Evolutionary conservation across 2,329 filamentous ascomycete species (phyloP).

Genomic region (Fusarium ambrosium): DNA sequence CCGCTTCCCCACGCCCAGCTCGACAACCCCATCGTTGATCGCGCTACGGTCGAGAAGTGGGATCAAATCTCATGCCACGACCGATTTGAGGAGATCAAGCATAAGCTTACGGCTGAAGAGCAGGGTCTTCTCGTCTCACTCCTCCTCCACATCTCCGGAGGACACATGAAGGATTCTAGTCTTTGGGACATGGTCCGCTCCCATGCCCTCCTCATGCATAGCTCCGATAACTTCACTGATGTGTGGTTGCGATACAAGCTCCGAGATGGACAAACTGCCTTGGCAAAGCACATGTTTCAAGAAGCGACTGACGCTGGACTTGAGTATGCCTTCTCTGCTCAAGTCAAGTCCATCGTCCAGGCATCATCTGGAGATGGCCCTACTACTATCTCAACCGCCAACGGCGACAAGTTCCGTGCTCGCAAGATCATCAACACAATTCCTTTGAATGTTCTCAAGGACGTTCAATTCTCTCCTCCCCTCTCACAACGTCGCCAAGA

Average conservation of each 20-base stretch:
- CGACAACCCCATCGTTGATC: constrained; percentile 17
- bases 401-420: constrained; percentile 29
- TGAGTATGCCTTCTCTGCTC: constrained; percentile 46
- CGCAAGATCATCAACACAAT: constrained; percentile 41
- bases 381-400: background rate
- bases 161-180: constrained; percentile 41
- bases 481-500: constrained; percentile 9
- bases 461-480: constrained; percentile 8
- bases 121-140: constrained; percentile 42
- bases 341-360: constrained; percentile 30
- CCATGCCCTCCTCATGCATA: constrained; percentile 38
- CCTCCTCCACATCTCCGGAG: constrained; percentile 46
- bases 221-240: constrained; percentile 41
- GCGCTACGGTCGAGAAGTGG: constrained; percentile 26
- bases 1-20: constrained; percentile 43
- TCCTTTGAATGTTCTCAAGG: constrained; percentile 22
- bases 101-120: constrained; percentile 49
- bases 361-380: background rate
- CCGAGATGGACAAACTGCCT: constrained; percentile 46
- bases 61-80: constrained; percentile 47
- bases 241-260: constrained; percentile 46
- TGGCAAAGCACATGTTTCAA: constrained; percentile 46
- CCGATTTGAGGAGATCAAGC: constrained; percentile 47
- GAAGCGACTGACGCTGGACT: constrained; percentile 43
- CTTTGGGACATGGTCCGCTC: constrained; percentile 42